These are phyloP conservation scores for Exophiala sideris DNA, from an alignment of 2,329 filamentous ascomycete genomes.

Conservation along the genomic window DNA sequence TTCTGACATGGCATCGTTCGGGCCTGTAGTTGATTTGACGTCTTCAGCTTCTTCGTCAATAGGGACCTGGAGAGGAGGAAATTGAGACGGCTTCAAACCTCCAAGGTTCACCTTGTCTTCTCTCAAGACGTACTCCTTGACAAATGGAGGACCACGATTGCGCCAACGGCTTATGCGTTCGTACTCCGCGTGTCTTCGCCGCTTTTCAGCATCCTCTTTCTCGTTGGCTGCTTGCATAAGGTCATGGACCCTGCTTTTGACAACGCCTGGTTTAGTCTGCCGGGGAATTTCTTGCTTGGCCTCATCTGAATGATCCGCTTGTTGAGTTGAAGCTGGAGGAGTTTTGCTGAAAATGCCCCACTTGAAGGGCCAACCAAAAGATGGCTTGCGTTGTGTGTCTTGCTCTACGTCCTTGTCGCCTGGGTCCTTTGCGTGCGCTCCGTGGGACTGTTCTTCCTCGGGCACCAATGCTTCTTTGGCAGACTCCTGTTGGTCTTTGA, in stretches of 20 bases:
- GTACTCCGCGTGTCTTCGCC: conserved; percentile 9
- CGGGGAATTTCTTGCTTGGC: conserved; percentile 11
- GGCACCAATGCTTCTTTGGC: neutral
- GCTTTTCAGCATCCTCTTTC: conserved; percentile 17
- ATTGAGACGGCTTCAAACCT: conserved; percentile 1
- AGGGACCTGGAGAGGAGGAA: conserved; percentile 9
- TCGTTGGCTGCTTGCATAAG: conserved; percentile 20
- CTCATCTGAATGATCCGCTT: conserved; percentile 7
- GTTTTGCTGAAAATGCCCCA: conserved; percentile 22
- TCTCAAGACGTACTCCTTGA: conserved; percentile 7
- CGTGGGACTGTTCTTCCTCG: neutral
- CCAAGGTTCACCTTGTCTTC: conserved; percentile 7
- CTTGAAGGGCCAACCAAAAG: conserved; percentile 20
- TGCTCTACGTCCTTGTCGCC: neutral
- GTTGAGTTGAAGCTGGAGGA: conserved; percentile 11
- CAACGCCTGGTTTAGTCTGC: conserved; percentile 14
- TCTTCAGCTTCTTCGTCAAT: conserved; percentile 7
- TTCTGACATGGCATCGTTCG: neutral
- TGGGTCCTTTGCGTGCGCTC: neutral
- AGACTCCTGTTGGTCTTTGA: conserved; percentile 14
- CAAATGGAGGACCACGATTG: conserved; percentile 9
- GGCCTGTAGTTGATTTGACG: neutral
- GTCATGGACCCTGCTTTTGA: conserved; percentile 23
- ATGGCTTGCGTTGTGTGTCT: conserved; percentile 8
- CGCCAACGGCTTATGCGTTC: conserved; percentile 14